Evolutionary conservation across 2,329 filamentous ascomycete genomes (phyloP), one percentile per base, ranked within the genome.

Genomic region (Dothiorella sarmentorum): DNA sequence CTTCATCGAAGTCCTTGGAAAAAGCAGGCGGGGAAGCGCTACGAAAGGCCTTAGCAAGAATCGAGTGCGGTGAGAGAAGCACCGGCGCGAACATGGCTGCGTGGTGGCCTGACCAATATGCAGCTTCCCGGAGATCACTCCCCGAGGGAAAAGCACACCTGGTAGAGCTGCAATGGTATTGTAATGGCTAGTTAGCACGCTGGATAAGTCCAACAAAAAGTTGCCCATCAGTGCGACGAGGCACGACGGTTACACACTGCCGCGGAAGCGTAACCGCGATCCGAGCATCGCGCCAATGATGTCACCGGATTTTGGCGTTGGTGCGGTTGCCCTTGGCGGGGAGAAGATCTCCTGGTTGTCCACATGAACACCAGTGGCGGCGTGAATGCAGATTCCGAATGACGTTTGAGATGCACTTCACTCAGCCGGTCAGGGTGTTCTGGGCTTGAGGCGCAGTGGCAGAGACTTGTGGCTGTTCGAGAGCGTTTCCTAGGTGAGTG

Each of bases 271-370:
- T n/a, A n/a, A n/a, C n/a, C n/a, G n/a, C n/a, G n/a, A n/a, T n/a
- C n/a, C n/a, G n/a, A n/a, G 47, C 31, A 51, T 38, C 47, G 47
- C 47, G 29, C 47, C 47, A 38, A 51, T 51, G 47, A 51, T 51
- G 47, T 51, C 47, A 37, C 3, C 18, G n/a, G 22, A 13, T 13
- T 31, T 9, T 17, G 31, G 11, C 31, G 31, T 18, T 47, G 27
- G 44, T 29, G 44, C 15, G 17, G 17, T 9, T 29, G 10, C 15
- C 27, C 27, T 49, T 29, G 27, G 26, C 29, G 20, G 27, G 1
- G 26, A n/a, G 27, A 11, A 20, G 44, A 49, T 49, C 44, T 49
- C n/a, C 11, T 49, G 26, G 9, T 15, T 49, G n/a, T 47, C n/a
- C n/a, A 47, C 43, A 20, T 31, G 29, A 11, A 20, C 11, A 7